phyloP scores from a whole-genome alignment of 192 early-diverging fungal species.

The Fimicolochytrium jonesii region DNA sequence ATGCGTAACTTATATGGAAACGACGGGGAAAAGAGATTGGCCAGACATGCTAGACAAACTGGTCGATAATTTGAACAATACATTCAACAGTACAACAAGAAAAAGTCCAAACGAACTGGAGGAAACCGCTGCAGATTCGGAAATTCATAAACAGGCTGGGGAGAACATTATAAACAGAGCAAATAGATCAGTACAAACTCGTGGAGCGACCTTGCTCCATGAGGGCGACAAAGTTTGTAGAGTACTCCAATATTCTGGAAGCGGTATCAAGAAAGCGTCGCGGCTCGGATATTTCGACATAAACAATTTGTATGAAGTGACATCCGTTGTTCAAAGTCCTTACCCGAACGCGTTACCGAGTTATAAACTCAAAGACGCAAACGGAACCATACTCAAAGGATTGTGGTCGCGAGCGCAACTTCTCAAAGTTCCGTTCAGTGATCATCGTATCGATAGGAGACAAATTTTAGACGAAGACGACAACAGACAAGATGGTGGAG shows the following conservation, averaged over 20 bases:
- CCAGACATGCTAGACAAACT: not conserved
- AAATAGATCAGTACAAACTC: not conserved
- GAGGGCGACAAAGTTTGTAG: not conserved
- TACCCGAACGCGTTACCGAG: not conserved
- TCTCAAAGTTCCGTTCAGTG: not conserved
- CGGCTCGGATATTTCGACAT: not conserved
- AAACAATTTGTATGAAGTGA: not conserved
- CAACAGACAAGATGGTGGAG: not conserved
- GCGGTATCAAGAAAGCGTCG: not conserved
- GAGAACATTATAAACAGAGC: not conserved
- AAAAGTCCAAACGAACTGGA: not conserved
- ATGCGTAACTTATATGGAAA: not conserved
- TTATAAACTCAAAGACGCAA: not conserved
- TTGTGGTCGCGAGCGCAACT: not conserved
- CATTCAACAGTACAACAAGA: not conserved
- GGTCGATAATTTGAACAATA: not conserved
- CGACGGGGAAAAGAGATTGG: not conserved
- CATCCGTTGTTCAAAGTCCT: not conserved
- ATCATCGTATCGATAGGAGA: not conserved
- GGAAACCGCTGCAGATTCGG: not conserved
- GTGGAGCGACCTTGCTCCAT: not conserved
- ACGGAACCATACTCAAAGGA: not conserved
- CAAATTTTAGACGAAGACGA: not conserved
- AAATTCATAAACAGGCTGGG: not conserved
- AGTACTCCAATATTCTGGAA: not conserved